Evolutionary conservation across 2,329 filamentous ascomycete genomes (phyloP).

Genomic region (Phialophora verrucosa): DNA sequence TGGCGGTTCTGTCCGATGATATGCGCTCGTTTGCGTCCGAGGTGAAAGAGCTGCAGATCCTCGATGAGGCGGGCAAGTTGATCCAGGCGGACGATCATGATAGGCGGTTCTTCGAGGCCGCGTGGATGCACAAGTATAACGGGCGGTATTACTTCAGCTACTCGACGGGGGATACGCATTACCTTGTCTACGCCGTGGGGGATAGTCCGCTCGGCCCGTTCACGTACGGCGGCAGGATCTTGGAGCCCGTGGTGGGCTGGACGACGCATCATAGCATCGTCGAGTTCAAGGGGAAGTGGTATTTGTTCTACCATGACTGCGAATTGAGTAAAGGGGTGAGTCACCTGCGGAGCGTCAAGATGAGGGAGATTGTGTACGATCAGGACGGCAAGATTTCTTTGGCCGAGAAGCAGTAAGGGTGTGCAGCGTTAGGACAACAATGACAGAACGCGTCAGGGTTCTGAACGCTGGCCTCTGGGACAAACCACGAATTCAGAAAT

Average conservation of each 20-base stretch:
- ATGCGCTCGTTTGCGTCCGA: constrained; percentile 66
- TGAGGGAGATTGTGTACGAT: constrained; percentile 64
- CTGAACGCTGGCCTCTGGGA: too few relatives aligned
- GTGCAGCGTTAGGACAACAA: neutral
- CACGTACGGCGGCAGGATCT: constrained; percentile 71
- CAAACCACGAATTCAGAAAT: too few relatives aligned
- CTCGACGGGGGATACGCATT: constrained; percentile 79
- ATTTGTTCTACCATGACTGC: constrained; percentile 77
- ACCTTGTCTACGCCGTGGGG: constrained; percentile 70
- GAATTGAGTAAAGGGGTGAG: constrained; percentile 70
- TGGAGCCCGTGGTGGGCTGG: constrained; percentile 80
- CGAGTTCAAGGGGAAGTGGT: constrained; percentile 74
- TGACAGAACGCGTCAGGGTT: neutral
- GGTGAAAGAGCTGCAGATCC: constrained; percentile 67
- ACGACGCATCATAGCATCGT: constrained; percentile 82
- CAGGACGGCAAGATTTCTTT: constrained; percentile 26
- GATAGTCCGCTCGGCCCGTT: constrained; percentile 72
- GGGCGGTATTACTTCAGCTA: constrained; percentile 77
- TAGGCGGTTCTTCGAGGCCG: constrained; percentile 77
- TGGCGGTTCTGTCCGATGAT: constrained; percentile 66
- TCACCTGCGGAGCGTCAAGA: constrained; percentile 75
- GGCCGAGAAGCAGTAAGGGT: constrained; percentile 31
- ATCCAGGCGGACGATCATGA: constrained; percentile 72
- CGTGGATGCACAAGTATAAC: constrained; percentile 76
- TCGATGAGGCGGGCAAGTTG: constrained; percentile 63